These are phyloP conservation scores for Penicillium sp. DNA, from an alignment of 2,329 filamentous ascomycete species.

Conservation along the genomic window DNA sequence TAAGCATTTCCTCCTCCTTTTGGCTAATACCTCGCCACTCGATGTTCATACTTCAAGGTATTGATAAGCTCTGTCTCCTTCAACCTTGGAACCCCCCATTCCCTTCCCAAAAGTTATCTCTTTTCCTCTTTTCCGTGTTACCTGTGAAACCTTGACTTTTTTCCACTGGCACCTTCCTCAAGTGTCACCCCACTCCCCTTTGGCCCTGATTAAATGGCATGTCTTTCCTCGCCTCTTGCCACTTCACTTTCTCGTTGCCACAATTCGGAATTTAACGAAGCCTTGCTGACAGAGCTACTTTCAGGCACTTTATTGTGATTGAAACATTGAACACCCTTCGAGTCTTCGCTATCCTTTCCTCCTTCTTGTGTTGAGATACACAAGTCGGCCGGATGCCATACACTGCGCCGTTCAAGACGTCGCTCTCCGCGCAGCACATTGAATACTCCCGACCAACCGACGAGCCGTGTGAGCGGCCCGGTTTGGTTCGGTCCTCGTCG, in stretches of 20 bases:
- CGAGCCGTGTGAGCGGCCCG: slow-evolving; percentile 23
- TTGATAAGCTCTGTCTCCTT: slow-evolving; percentile 5
- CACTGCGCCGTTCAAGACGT: slow-evolving; percentile 54
- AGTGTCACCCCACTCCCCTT: not conserved
- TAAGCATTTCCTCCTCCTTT: not conserved
- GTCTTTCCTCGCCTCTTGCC: slow-evolving; percentile 14
- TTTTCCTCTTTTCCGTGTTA: slow-evolving; percentile 16
- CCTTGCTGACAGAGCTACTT: not conserved
- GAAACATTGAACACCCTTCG: slow-evolving; percentile 3
- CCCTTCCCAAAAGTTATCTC: not conserved
- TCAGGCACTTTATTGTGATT: slow-evolving; percentile 14
- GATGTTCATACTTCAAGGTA: slow-evolving; percentile 6
- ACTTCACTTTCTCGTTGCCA: slow-evolving; percentile 13
- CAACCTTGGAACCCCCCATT: slow-evolving; percentile 8
- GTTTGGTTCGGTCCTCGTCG: slow-evolving; percentile 24
- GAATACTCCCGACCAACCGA: slow-evolving; percentile 50
- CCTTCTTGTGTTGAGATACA: slow-evolving; percentile 32
- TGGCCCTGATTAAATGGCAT: slow-evolving; percentile 11
- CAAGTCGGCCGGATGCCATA: slow-evolving; percentile 51
- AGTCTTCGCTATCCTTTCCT: slow-evolving; percentile 3
- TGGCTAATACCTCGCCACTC: slow-evolving; percentile 4
- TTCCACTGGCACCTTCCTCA: slow-evolving; percentile 18
- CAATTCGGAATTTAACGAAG: slow-evolving; percentile 10
- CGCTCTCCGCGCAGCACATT: slow-evolving; percentile 54
- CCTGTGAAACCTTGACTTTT: slow-evolving; percentile 23